A percentile compares a stretch with the other conserved stretches of the same genome.
These are phyloP conservation scores for Atalantia buxifolia DNA, from an alignment of 345 rosid genomes.

Conservation along the genomic window DNA sequence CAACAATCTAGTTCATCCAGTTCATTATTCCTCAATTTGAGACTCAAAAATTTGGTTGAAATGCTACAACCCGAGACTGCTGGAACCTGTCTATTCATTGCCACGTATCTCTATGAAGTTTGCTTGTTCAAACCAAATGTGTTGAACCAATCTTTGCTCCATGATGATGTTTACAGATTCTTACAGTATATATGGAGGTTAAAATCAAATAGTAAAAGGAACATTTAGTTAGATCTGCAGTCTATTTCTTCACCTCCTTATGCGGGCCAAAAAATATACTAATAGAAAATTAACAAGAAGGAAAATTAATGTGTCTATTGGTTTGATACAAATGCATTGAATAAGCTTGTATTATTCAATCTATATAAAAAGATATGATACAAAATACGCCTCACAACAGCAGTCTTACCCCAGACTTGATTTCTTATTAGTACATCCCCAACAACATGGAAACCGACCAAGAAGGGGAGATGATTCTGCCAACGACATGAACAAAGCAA, in stretches of 20 bases:
- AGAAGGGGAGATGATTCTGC: not conserved
- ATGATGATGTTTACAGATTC: not conserved
- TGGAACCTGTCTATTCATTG: not conserved
- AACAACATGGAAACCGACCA: not conserved
- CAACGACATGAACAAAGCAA: not conserved
- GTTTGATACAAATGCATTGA: constrained; percentile 7
- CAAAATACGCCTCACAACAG: not conserved
- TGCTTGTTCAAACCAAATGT: not conserved
- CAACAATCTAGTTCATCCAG: too few species aligned
- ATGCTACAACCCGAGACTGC: not conserved
- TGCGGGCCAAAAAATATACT: not conserved
- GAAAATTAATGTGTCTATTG: not conserved
- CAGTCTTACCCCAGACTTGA: not conserved
- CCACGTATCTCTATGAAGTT: not conserved
- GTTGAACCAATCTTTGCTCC: not conserved
- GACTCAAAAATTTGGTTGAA: not conserved
- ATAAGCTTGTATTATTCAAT: constrained; percentile 3
- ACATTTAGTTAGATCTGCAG: not conserved
- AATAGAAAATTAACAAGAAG: not conserved
- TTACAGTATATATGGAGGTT: not conserved
- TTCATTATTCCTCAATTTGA: not conserved
- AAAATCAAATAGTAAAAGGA: not conserved
- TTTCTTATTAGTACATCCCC: constrained; percentile 6
- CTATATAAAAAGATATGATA: not conserved
- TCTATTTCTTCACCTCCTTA: not conserved